phyloP scores from a whole-genome alignment of 352 stramenopile genomes.

The Phytophthora agathidicida region DNA sequence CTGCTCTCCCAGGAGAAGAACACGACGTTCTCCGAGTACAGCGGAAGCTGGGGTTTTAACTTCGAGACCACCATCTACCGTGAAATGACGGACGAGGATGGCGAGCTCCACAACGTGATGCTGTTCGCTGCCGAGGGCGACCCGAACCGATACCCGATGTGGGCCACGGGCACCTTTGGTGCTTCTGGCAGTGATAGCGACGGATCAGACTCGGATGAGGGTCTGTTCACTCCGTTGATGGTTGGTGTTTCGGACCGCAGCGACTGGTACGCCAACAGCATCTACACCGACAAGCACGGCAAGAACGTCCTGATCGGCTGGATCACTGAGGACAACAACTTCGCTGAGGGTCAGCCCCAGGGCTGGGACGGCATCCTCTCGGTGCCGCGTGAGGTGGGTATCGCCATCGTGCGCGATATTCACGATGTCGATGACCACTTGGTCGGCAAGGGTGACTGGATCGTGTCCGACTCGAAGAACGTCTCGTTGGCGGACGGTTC shows the following conservation, averaged over 20 bases:
- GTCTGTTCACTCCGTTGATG: constrained; percentile 59
- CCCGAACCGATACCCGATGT: constrained; percentile 65
- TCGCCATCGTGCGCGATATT: constrained; percentile 60
- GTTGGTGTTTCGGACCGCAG: constrained; percentile 68
- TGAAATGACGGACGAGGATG: constrained; percentile 62
- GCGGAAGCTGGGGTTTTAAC: constrained; percentile 64
- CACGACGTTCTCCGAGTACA: constrained; percentile 66
- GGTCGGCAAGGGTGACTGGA: constrained; percentile 57
- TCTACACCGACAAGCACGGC: constrained; percentile 64
- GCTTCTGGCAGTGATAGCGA: constrained; percentile 20
- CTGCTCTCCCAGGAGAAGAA: constrained; percentile 64
- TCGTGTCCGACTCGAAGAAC: constrained; percentile 49
- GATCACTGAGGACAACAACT: constrained; percentile 68
- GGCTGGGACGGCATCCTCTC: constrained; percentile 75
- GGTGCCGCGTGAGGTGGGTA: constrained; percentile 55
- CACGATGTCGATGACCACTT: constrained; percentile 55
- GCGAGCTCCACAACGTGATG: constrained; percentile 66
- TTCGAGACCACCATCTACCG: constrained; percentile 75
- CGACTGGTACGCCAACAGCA: constrained; percentile 74
- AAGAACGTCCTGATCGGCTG: constrained; percentile 69
- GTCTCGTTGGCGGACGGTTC: constrained; percentile 33
- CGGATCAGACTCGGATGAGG: constrained; percentile 25
- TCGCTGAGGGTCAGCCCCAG: constrained; percentile 51
- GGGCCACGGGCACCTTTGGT: constrained; percentile 50
- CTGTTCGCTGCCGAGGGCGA: constrained; percentile 63